phyloP scores from a whole-genome alignment of 192 early-diverging fungal species.

The Podila epigama region DNA sequence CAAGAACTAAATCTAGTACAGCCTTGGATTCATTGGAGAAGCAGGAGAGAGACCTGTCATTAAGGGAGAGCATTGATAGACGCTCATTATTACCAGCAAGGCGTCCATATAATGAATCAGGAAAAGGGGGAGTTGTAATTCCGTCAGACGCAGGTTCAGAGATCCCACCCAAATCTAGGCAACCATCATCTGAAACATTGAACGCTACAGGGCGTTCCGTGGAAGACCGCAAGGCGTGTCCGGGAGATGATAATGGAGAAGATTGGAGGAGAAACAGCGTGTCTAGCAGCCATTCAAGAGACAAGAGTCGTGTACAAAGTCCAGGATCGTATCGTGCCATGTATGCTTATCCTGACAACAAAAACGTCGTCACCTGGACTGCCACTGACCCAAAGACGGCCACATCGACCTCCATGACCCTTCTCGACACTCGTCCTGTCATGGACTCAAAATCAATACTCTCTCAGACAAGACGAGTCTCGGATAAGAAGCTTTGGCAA shows the following conservation, averaged over 20 bases:
- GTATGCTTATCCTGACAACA: constrained; percentile 30
- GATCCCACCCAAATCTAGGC: no score
- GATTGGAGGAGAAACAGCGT: not conserved
- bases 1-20: not conserved
- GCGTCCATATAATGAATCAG: no score
- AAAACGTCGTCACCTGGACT: constrained; percentile 15
- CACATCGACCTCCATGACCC: constrained; percentile 23
- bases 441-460: constrained; percentile 18
- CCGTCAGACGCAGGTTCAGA: no score
- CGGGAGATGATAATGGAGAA: not conserved
- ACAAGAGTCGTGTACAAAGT: not conserved
- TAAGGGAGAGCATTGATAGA: no score
- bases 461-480: constrained; percentile 23
- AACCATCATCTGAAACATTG: no score
- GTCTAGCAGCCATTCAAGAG: not conserved
- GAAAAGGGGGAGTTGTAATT: no score
- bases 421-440: constrained; percentile 31
- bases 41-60: no score
- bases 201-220: no score
- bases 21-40: no score
- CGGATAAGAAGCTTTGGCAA: constrained; percentile 22
- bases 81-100: no score
- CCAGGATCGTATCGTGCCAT: constrained; percentile 4
- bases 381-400: constrained; percentile 17
- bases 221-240: no score